Evolutionary conservation across 1,139 yeast genomes (phyloP).

Genomic region (Zygoascus sp.): DNA sequence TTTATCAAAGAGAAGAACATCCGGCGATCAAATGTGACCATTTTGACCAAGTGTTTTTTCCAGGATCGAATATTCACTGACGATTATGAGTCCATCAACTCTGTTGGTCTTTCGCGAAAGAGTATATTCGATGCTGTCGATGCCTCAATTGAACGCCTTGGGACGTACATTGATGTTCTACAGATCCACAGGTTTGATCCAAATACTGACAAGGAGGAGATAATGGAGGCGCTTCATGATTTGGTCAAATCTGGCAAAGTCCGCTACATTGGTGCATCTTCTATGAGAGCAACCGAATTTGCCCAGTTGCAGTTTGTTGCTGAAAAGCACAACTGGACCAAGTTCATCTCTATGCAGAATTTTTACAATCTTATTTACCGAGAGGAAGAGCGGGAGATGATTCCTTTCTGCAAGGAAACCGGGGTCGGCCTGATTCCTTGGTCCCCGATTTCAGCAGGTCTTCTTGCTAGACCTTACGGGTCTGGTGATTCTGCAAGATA

Average conservation of each 20-base stretch:
- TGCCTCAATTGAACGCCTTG: slow-evolving; percentile 50
- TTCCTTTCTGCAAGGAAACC: slow-evolving; percentile 46
- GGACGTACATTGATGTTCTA: slow-evolving; percentile 74
- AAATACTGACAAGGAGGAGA: slow-evolving; percentile 44
- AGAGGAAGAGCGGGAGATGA: slow-evolving; percentile 60
- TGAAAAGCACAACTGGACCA: slow-evolving; percentile 49
- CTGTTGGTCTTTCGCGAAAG: slow-evolving; percentile 47
- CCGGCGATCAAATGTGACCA: slow-evolving; percentile 44
- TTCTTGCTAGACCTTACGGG: slow-evolving; percentile 41
- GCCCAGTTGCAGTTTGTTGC: slow-evolving; percentile 49
- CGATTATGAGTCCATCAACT: slow-evolving; percentile 28
- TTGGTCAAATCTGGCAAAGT: slow-evolving; percentile 46
- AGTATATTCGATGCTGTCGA: slow-evolving; percentile 51
- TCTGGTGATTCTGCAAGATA: slow-evolving; percentile 8
- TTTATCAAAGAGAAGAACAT: slow-evolving; percentile 43
- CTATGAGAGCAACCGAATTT: slow-evolving; percentile 45
- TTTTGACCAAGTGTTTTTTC: slow-evolving; percentile 41
- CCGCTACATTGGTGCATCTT: slow-evolving; percentile 56
- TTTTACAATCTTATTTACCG: slow-evolving; percentile 52
- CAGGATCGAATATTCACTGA: slow-evolving; percentile 30
- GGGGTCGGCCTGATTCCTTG: slow-evolving; percentile 50
- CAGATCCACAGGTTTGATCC: slow-evolving; percentile 61
- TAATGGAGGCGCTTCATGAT: slow-evolving; percentile 52
- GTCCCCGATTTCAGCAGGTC: slow-evolving; percentile 49
- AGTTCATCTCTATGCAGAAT: slow-evolving; percentile 57